Conservation (phyloP, 169 alveolate species). For the Plasmodium billcollinsi region DNA sequence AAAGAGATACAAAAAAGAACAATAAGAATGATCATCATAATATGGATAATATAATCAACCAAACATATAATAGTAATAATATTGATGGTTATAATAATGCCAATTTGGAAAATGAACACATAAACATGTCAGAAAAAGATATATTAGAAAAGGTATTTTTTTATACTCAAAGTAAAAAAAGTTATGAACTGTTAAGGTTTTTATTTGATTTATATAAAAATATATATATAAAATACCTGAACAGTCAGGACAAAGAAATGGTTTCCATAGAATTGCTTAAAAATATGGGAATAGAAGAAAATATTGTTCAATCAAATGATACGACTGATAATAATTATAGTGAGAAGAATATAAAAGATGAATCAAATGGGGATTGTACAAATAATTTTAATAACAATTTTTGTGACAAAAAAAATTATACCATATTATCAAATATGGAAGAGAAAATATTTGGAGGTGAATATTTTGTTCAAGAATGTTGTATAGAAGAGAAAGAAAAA, state of each 20-base stretch:
- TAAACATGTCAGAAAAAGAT: background rate
- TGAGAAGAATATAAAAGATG: no score
- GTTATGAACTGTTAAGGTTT: slow-evolving; percentile 19
- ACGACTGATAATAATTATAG: no score
- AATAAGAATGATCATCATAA: background rate
- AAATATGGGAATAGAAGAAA: no score
- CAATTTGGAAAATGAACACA: background rate
- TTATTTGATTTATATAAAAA: slow-evolving; percentile 20
- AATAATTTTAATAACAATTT: no score
- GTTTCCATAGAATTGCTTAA: no score
- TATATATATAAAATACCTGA: slow-evolving; percentile 1
- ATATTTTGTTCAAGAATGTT: no score
- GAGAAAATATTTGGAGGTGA: no score
- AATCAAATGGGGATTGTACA: no score
- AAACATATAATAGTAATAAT: background rate
- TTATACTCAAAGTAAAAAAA: slow-evolving; percentile 25
- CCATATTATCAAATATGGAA: no score
- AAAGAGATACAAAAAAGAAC: background rate
- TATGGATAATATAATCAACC: background rate
- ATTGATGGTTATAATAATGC: background rate
- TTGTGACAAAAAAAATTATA: no score
- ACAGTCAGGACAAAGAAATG: background rate
- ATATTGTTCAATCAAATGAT: no score
- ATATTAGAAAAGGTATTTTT: slow-evolving; percentile 12
- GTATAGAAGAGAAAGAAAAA: no score